Percentiles rank a stretch among this genome's conserved stretches.
phyloP scores from a whole-genome alignment of 2,329 filamentous ascomycete genomes.

The Epichloe sibirici region DNA sequence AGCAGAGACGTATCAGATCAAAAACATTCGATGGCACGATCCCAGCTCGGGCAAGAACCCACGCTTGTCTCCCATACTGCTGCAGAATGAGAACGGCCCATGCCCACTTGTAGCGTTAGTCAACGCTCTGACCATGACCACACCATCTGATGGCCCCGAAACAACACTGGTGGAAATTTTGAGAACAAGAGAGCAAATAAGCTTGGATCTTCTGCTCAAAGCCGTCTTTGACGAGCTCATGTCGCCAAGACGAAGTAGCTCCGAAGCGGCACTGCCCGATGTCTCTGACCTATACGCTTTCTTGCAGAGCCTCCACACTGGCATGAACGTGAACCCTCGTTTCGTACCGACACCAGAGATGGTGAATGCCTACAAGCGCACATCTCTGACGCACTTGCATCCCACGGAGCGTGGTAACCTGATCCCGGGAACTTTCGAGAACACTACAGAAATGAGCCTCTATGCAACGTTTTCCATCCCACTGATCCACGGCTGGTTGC shows the following conservation, averaged over 20 bases:
- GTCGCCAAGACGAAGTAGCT: slow-evolving; percentile 54
- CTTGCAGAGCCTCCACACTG: slow-evolving; percentile 77
- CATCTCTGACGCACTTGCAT: slow-evolving; percentile 39
- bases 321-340: slow-evolving; percentile 95
- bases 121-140: slow-evolving; percentile 80
- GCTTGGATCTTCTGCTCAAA: slow-evolving; percentile 71
- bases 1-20: slow-evolving; percentile 80
- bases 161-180: slow-evolving; percentile 70
- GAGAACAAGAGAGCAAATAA: slow-evolving; percentile 73
- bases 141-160: slow-evolving; percentile 46
- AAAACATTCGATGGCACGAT: slow-evolving; percentile 81
- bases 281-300: slow-evolving; percentile 82
- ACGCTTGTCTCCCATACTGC: slow-evolving; percentile 71
- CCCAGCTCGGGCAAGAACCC: slow-evolving; percentile 44
- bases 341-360: slow-evolving; percentile 52
- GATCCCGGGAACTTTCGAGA: slow-evolving; percentile 66
- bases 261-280: slow-evolving; percentile 61
- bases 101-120: slow-evolving; percentile 88
- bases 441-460: slow-evolving; percentile 77
- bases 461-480: slow-evolving; percentile 85
- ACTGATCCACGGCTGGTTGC: slow-evolving; percentile 87
- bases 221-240: slow-evolving; percentile 90
- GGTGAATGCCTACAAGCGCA: slow-evolving; percentile 35
- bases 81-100: slow-evolving; percentile 89
- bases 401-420: slow-evolving; percentile 34